These are phyloP conservation scores for Termitomyces sp. DNA, from an alignment of 768 basidiomycete genomes.

Conservation along the genomic window DNA sequence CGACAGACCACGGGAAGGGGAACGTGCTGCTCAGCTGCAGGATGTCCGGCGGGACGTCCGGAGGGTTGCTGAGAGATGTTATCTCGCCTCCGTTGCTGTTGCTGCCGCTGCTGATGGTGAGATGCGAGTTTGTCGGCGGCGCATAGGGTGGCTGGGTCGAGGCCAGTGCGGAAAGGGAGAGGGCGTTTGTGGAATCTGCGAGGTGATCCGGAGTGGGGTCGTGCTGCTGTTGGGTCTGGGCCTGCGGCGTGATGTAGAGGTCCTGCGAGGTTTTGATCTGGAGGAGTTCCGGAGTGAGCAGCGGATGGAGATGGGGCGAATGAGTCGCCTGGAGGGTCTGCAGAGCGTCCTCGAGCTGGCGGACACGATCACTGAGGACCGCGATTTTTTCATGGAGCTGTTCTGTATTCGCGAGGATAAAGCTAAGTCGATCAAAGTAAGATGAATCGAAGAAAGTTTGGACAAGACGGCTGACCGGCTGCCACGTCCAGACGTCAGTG, in stretches of 20 bases:
- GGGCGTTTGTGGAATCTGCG: conserved; percentile 10
- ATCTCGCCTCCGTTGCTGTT: conserved; percentile 9
- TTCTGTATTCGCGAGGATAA: conserved; percentile 68
- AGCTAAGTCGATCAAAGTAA: conserved; percentile 33
- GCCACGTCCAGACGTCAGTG: conserved; percentile 61
- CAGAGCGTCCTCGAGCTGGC: conserved; percentile 62
- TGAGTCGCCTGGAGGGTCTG: conserved; percentile 39
- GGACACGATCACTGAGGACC: conserved; percentile 60
- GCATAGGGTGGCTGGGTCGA: conserved; percentile 17
- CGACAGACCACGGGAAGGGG: conserved; percentile 67
- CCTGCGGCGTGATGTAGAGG: conserved; percentile 42
- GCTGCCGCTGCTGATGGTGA: neutral
- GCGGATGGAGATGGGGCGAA: conserved; percentile 48
- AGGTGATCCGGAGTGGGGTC: conserved; percentile 10
- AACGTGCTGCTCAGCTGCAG: conserved; percentile 64
- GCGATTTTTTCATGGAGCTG: conserved; percentile 64
- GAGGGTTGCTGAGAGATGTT: conserved; percentile 19
- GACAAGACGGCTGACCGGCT: conserved; percentile 46
- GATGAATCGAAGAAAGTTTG: conserved; percentile 12
- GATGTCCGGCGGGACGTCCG: conserved; percentile 46
- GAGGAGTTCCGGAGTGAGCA: conserved; percentile 56
- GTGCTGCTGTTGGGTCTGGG: conserved; percentile 13
- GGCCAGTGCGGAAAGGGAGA: conserved; percentile 7
- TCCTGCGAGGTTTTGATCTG: conserved; percentile 69
- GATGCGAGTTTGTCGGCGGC: conserved; percentile 1